Conservation (phyloP, 371 early-diverging fungal species). For the Mucor saturninus region DNA sequence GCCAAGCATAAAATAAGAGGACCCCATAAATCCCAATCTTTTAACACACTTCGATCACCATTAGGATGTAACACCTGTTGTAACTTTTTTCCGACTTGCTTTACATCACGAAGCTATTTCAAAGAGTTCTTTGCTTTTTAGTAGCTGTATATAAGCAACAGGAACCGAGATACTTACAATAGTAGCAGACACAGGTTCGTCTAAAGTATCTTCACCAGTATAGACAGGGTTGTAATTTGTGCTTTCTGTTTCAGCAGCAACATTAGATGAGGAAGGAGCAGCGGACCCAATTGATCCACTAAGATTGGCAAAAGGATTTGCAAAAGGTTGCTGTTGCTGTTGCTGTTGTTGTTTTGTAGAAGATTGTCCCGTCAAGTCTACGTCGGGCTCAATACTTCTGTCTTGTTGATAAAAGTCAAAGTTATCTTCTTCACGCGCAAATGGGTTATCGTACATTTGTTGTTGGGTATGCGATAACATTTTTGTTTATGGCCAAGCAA, state of each 20-base stretch:
- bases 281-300: slow-evolving; percentile 23
- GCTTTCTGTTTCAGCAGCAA: not conserved
- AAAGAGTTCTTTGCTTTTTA: too few relatives aligned
- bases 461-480: slow-evolving; percentile 18
- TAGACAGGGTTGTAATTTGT: slow-evolving; percentile 11
- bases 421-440: slow-evolving; percentile 25
- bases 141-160: not conserved
- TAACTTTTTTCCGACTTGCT: slow-evolving; percentile 72
- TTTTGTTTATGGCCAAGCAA: not conserved
- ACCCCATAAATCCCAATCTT: slow-evolving; percentile 96
- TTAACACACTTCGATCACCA: slow-evolving; percentile 67
- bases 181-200: slow-evolving; percentile 88
- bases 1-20: slow-evolving; percentile 89
- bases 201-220: slow-evolving; percentile 73
- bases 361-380: slow-evolving; percentile 44
- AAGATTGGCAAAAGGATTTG: slow-evolving; percentile 25
- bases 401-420: slow-evolving; percentile 26
- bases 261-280: slow-evolving; percentile 11
- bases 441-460: slow-evolving; percentile 30
- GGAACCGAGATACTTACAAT: slow-evolving; percentile 57
- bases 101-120: slow-evolving; percentile 77
- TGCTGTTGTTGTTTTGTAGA: slow-evolving; percentile 21
- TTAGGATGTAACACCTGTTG: slow-evolving; percentile 77
- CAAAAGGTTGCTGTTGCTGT: slow-evolving; percentile 14
- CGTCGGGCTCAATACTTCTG: slow-evolving; percentile 32